Percentiles rank a stretch among this genome's conserved stretches.
phyloP scores from a whole-genome alignment of 345 rosid species.

The Passiflora organensis region DNA sequence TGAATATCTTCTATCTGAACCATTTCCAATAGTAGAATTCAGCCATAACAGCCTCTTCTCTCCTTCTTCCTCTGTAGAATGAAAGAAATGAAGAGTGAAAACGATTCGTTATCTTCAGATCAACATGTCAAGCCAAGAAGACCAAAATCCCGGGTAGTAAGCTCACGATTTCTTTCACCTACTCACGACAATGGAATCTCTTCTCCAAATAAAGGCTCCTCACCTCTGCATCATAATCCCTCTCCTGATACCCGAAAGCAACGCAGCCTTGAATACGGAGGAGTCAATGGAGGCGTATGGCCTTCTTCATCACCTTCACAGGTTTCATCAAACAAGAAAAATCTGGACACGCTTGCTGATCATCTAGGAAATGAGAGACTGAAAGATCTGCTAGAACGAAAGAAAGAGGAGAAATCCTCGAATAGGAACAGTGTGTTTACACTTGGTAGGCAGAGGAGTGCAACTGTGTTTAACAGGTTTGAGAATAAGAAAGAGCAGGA shows the following conservation, averaged over 20 bases:
- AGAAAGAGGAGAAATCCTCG: constrained; percentile 14
- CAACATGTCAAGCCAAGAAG: constrained; percentile 38
- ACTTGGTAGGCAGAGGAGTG: constrained; percentile 33
- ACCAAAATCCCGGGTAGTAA: constrained; percentile 49
- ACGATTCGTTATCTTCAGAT: constrained; percentile 20
- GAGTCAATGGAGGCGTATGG: constrained; percentile 38
- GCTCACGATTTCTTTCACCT: constrained; percentile 63
- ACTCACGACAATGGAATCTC: constrained; percentile 30
- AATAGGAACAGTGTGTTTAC: constrained; percentile 7
- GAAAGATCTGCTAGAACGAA: constrained; percentile 31
- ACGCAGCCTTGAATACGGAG: constrained; percentile 27
- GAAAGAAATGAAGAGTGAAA: constrained; percentile 37
- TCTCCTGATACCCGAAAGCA: constrained; percentile 25
- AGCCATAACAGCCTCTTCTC: background rate
- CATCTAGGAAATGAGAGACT: constrained; percentile 47
- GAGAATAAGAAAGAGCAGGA: constrained; percentile 23
- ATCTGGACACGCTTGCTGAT: constrained; percentile 40
- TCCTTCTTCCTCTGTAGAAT: background rate
- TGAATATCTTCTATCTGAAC: constrained; percentile 29
- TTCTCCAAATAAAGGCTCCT: constrained; percentile 28
- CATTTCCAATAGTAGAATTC: constrained; percentile 15
- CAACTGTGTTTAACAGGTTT: constrained; percentile 23
- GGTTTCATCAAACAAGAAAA: constrained; percentile 30
- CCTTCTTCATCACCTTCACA: constrained; percentile 39
- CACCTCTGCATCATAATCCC: constrained; percentile 26